Conservation (phyloP, 2,329 filamentous ascomycete species). For the Fusarium sp. region DNA sequence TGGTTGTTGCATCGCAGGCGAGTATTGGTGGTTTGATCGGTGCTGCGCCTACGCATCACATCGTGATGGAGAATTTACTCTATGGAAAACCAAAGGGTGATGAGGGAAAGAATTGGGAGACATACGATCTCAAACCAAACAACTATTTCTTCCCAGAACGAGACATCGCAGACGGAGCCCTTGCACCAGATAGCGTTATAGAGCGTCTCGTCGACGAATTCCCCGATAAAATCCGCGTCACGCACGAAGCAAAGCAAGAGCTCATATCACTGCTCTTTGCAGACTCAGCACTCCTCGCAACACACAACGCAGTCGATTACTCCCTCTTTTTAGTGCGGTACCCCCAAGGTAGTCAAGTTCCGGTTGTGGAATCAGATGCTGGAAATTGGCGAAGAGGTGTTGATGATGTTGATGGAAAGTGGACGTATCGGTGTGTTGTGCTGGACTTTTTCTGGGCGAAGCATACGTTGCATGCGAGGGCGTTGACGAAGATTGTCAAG, state of each 20-base stretch:
- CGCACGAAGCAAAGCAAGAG: constrained; percentile 64
- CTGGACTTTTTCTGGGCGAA: constrained; percentile 86
- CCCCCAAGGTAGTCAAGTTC: constrained; percentile 25
- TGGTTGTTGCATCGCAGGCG: constrained; percentile 67
- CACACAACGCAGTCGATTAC: constrained; percentile 78
- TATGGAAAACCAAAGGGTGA: constrained; percentile 65
- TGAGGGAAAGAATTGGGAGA: constrained; percentile 68
- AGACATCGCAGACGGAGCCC: constrained; percentile 73
- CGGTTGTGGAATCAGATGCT: constrained; percentile 31
- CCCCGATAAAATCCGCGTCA: constrained; percentile 72
- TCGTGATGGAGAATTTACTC: constrained; percentile 82
- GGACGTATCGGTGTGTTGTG: constrained; percentile 75
- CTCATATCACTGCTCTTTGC: constrained; percentile 67
- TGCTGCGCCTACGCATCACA: constrained; percentile 75
- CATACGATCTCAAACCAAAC: constrained; percentile 79
- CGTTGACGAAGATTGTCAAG: constrained; percentile 74
- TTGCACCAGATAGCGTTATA: constrained; percentile 74
- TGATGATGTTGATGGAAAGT: constrained; percentile 70
- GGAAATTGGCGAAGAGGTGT: constrained; percentile 72
- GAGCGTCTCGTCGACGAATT: constrained; percentile 76
- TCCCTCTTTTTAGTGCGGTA: constrained; percentile 76
- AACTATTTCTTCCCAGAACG: constrained; percentile 82
- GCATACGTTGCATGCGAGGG: constrained; percentile 74
- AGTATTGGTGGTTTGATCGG: constrained; percentile 72
- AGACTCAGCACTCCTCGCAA: constrained; percentile 73